Evolutionary conservation across 225 moss, liverwort and hornwort species (phyloP).

Genomic region (Takakia lepidozioides): DNA sequence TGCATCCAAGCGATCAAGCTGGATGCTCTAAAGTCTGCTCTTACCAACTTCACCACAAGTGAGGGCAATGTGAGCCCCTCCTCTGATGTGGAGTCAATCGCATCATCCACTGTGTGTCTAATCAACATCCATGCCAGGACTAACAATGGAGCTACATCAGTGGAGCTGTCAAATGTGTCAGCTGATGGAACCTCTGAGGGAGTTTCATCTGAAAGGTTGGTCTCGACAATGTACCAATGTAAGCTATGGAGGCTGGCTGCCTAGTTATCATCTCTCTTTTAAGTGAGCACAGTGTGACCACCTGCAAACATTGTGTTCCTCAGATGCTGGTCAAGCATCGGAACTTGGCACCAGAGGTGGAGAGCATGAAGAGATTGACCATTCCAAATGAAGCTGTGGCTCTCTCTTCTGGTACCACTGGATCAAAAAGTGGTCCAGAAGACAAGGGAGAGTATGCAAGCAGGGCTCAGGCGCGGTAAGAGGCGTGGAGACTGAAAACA

Average conservation of each 20-base stretch:
- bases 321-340: no score
- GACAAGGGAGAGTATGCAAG: conserved; percentile 41
- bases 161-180: not conserved
- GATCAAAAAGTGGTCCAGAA: conserved; percentile 6
- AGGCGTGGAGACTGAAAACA: conserved; percentile 65
- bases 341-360: no score
- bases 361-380: no score
- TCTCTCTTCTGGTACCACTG: no score
- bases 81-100: conserved; percentile 4
- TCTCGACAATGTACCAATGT: no score
- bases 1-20: conserved; percentile 89
- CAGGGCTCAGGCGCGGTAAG: conserved; percentile 65
- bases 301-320: no score
- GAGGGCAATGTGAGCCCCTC: conserved; percentile 6
- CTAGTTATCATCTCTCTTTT: no score
- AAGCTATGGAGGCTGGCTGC: no score
- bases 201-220: no score
- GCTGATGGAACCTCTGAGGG: no score
- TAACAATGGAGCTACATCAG: not conserved
- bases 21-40: conserved; percentile 67
- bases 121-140: not conserved
- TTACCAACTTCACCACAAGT: conserved; percentile 13
- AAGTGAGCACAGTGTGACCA: no score
- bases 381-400: no score
- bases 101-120: not conserved